Evolutionary conservation across 257 asterid genomes (phyloP), one percentile per base, ranked within the genome.

Genomic region (Perilla frutescens): DNA sequence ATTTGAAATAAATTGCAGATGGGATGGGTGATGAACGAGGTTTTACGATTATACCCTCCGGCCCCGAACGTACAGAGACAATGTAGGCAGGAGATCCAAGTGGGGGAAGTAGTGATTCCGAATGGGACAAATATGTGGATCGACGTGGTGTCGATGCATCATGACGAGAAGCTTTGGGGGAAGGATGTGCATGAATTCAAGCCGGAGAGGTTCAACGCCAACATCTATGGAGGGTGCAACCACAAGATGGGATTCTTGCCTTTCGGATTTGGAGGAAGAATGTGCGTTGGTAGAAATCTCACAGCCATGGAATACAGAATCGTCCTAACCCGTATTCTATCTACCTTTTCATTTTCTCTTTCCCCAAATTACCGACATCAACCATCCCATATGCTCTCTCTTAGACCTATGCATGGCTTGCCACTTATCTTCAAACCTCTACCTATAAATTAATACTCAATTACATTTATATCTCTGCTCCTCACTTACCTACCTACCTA

Each of bases 21-120:
- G 97, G 93, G 90, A 47, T 94, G 96, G 98, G 97, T 91, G 51
- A 87, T 91, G 97, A 87, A 86, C 53, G 97, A 94, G 40, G 96
- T 84, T 0, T 31, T 90, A 60, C 91, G 97, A 2, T 44, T 92
- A 51, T 91, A 94, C 79, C 79, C 97, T 10, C 92, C 96, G 8
- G 92, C 97, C 0, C 98, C 98, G 1, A 91, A 94, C 61, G 92
- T 83, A 0, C 99, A 94, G 64, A 77, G 96, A 56, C 98, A 91
- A 71, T 83, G 93, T 2, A 81, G 97, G 59, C 88, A 82, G 20
- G 96, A 84, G 50, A 91, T 91, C 56, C 76, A 15, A 39, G 93
- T 85, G 40, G 96, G 77, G 11, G 26, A 85, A 0, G 4, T 65
- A 2, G 82, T 87, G 3, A 80, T 94, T 7, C 98, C 98, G 0